These are phyloP conservation scores for Ophiostoma sp. DNA, from an alignment of 2,329 filamentous ascomycete species.

Conservation along the genomic window DNA sequence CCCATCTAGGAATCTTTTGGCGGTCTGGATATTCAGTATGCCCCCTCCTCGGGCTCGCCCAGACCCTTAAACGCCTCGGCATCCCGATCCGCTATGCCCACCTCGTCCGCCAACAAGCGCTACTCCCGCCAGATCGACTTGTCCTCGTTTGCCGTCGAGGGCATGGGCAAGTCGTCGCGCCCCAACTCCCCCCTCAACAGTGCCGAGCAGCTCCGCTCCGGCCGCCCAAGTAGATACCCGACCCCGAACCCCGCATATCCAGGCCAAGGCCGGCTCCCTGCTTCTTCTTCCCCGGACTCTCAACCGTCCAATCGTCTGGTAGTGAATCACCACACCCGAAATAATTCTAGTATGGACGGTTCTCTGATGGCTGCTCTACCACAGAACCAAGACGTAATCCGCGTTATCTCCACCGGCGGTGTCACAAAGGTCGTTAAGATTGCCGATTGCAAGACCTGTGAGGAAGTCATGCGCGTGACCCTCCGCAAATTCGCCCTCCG, in stretches of 20 bases:
- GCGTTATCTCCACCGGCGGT: constrained; percentile 87
- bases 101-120: constrained; percentile 48
- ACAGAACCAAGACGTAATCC: constrained; percentile 79
- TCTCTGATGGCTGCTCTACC: constrained; percentile 82
- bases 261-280: constrained; percentile 46
- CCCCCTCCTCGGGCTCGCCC: constrained; percentile 60
- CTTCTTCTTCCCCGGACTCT: constrained; percentile 52
- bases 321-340: constrained; percentile 68
- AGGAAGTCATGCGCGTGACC: constrained; percentile 87
- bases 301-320: constrained; percentile 54
- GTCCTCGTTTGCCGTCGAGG: constrained; percentile 39
- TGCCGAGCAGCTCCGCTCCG: constrained; percentile 47
- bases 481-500: constrained; percentile 81
- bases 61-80: constrained; percentile 53
- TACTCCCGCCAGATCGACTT: constrained; percentile 58
- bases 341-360: constrained; percentile 78
- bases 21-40: constrained; percentile 61
- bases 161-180: constrained; percentile 55
- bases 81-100: constrained; percentile 38
- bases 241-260: constrained; percentile 32
- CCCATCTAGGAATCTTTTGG: constrained; percentile 70
- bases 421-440: constrained; percentile 93
- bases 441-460: constrained; percentile 81
- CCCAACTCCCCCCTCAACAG: constrained; percentile 62
- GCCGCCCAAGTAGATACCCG: constrained; percentile 53